phyloP scores from a whole-genome alignment of 768 basidiomycete genomes.

The Russula dissimulans region DNA sequence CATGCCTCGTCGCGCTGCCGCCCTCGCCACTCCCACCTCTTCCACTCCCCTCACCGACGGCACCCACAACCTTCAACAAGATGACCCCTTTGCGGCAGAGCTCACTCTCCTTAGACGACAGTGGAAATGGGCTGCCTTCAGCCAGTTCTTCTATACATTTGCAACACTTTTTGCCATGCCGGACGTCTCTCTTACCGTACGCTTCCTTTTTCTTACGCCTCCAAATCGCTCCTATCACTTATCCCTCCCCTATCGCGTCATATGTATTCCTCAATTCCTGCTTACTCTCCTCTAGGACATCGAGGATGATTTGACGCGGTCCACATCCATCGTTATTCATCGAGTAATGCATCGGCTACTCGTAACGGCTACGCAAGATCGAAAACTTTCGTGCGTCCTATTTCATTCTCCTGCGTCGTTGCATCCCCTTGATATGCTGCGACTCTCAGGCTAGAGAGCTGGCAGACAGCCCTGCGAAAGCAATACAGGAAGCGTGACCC shows the following conservation, averaged over 20 bases:
- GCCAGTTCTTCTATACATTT: conserved; percentile 87
- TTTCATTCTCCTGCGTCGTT: conserved; percentile 18
- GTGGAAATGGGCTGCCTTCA: conserved; percentile 91
- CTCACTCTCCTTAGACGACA: conserved; percentile 55
- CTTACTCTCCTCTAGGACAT: conserved; percentile 45
- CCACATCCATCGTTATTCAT: conserved; percentile 50
- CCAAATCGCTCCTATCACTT: background rate
- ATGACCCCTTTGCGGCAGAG: conserved; percentile 25
- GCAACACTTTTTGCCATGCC: conserved; percentile 58
- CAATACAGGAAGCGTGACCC: conserved; percentile 72
- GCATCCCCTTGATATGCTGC: background rate
- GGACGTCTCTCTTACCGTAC: conserved; percentile 59
- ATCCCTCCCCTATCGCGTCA: conserved; percentile 2
- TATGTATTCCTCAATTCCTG: background rate
- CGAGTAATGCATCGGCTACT: conserved; percentile 70
- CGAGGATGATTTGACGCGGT: conserved; percentile 63
- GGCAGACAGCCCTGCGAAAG: conserved; percentile 69
- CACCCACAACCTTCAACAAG: conserved; percentile 4
- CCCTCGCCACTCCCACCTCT: conserved; percentile 16
- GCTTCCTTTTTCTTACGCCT: conserved; percentile 20
- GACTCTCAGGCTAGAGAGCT: conserved; percentile 52
- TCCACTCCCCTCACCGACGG: conserved; percentile 16
- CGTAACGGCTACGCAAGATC: conserved; percentile 67
- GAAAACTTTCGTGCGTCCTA: conserved; percentile 59
- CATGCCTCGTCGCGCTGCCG: conserved; percentile 30